phyloP scores from a whole-genome alignment of 2,329 filamentous ascomycete genomes.

The Colletotrichum melonis region DNA sequence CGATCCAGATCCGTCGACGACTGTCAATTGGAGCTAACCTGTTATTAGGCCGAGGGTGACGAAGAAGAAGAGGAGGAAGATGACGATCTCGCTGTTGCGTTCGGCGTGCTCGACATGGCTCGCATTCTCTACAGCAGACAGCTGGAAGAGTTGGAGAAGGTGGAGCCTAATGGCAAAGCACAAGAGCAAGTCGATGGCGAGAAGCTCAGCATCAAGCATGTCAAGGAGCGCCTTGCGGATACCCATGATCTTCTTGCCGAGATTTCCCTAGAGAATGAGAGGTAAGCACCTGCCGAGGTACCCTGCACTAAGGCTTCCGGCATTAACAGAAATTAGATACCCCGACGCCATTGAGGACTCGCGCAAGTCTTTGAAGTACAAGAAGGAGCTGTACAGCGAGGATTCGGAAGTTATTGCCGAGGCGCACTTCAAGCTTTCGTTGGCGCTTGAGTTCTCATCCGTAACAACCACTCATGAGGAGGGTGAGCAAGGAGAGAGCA shows the following conservation, averaged over 20 bases:
- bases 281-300: constrained; percentile 52
- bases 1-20: background rate
- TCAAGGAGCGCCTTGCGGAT: constrained; percentile 90
- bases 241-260: constrained; percentile 95
- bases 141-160: constrained; percentile 54
- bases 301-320: background rate
- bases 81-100: constrained; percentile 82
- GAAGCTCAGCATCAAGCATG: constrained; percentile 60
- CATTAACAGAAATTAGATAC: constrained; percentile 64
- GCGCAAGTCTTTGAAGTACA: constrained; percentile 80
- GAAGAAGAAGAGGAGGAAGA: constrained; percentile 66
- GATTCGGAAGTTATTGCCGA: constrained; percentile 91
- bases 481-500: constrained; percentile 55
- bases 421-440: constrained; percentile 94
- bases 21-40: constrained; percentile 21
- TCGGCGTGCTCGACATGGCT: constrained; percentile 86
- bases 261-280: constrained; percentile 96
- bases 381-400: constrained; percentile 80
- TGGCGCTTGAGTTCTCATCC: constrained; percentile 93
- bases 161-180: constrained; percentile 53
- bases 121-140: constrained; percentile 72
- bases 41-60: constrained; percentile 47
- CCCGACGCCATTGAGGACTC: constrained; percentile 88
- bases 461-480: constrained; percentile 71
- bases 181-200: constrained; percentile 55